Conservation (phyloP, 768 basidiomycete species). For the Russula foetens region DNA sequence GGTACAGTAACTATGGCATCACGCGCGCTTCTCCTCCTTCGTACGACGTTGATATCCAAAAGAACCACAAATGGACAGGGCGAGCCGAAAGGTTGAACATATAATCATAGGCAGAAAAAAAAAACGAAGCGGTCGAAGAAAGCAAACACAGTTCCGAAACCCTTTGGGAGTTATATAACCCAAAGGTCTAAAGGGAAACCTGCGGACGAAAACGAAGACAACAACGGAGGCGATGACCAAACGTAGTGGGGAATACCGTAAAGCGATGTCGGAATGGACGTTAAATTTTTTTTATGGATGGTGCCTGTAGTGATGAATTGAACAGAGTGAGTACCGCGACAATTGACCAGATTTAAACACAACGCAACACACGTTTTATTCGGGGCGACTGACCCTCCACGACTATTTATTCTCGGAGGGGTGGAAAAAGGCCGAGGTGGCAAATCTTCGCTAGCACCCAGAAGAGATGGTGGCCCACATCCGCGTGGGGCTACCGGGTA, state of each 20-base stretch:
- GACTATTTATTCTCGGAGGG: slow-evolving; percentile 12
- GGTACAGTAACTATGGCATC: not conserved
- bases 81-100: not conserved
- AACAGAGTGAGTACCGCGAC: not conserved
- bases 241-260: not conserved
- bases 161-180: not conserved
- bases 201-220: not conserved
- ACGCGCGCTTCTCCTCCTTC: not conserved
- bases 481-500: not conserved
- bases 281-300: not conserved
- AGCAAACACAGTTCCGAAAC: not conserved
- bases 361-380: not conserved
- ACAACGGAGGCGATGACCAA: not conserved
- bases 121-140: not conserved
- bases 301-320: not conserved
- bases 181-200: not conserved
- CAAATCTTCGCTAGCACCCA: not conserved
- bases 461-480: not conserved
- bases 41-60: not conserved
- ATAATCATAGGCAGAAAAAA: not conserved
- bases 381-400: not conserved
- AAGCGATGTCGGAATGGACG: not conserved
- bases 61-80: not conserved
- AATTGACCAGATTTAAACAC: not conserved
- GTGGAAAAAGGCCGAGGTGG: slow-evolving; percentile 17